These are phyloP conservation scores for Fusarium coffeatum DNA, from an alignment of 2,329 filamentous ascomycete species.

Conservation along the genomic window DNA sequence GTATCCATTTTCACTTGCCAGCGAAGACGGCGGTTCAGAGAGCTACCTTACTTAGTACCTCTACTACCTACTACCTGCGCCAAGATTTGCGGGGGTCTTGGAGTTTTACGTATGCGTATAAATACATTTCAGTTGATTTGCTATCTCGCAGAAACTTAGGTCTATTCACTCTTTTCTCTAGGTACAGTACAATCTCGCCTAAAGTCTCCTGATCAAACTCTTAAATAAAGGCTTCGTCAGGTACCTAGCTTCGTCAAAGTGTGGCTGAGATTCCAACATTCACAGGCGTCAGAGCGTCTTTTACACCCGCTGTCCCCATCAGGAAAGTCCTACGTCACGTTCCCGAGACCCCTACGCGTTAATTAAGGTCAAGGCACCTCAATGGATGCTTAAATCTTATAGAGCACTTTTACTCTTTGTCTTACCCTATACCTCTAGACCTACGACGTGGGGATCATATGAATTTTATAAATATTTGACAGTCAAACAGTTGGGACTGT, in stretches of 20 bases:
- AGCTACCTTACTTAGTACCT: neutral
- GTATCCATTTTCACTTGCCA: conserved; percentile 40
- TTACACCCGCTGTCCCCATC: conserved; percentile 9
- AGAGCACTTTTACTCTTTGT: neutral
- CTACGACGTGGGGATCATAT: neutral
- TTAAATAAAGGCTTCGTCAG: neutral
- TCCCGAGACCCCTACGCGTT: conserved; percentile 23
- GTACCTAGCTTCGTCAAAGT: conserved; percentile 8
- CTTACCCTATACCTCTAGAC: neutral
- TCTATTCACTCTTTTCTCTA: neutral
- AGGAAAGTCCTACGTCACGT: conserved; percentile 35
- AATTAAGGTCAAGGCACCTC: conserved; percentile 6
- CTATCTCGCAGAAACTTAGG: neutral
- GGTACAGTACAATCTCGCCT: neutral
- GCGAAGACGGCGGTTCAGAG: conserved; percentile 10
- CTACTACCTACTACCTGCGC: conserved; percentile 8
- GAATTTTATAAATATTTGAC: neutral
- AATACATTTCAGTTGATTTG: neutral
- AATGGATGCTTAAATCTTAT: neutral
- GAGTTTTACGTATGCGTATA: conserved; percentile 4
- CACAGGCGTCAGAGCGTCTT: conserved; percentile 17
- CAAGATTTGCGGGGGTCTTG: conserved; percentile 37
- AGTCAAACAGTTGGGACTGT: neutral
- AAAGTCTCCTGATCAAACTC: neutral
- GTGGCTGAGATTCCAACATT: conserved; percentile 25